Percentiles rank a stretch among this genome's conserved stretches.
phyloP scores from a whole-genome alignment of 257 asterid species.

The Capsicum rhomboideum region DNA sequence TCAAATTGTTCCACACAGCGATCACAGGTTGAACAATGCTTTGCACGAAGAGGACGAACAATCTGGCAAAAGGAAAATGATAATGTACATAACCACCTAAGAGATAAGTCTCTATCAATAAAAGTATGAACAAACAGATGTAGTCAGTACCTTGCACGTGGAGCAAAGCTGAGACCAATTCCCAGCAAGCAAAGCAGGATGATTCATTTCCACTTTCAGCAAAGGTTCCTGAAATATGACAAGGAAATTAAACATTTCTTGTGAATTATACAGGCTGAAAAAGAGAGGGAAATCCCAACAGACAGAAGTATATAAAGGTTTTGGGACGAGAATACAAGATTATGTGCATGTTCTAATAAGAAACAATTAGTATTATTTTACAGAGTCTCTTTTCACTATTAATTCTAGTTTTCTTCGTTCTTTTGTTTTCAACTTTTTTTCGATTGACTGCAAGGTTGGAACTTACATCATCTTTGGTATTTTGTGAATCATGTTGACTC shows the following conservation, averaged over 20 bases:
- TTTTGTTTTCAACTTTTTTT: not conserved
- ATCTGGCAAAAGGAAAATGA: conserved; percentile 45
- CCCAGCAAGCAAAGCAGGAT: conserved; percentile 91
- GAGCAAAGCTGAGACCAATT: conserved; percentile 99
- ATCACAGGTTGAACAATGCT: conserved; percentile 97
- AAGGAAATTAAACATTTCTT: not conserved
- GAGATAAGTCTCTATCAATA: not conserved
- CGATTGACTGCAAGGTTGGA: not conserved
- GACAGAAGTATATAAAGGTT: not conserved
- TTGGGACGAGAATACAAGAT: not conserved
- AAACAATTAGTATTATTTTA: not conserved
- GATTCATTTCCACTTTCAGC: conserved; percentile 65
- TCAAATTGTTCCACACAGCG: conserved; percentile 99
- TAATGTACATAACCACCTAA: conserved; percentile 4
- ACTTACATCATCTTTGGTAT: conserved; percentile 87
- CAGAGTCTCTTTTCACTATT: not conserved
- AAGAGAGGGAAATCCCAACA: not conserved
- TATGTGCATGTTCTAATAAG: not conserved
- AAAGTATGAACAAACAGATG: not conserved
- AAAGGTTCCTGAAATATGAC: conserved; percentile 67
- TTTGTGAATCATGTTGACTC: conserved; percentile 50
- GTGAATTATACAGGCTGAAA: not conserved
- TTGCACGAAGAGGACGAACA: conserved; percentile 98
- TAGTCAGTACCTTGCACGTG: conserved; percentile 80
- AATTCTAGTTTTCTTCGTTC: not conserved